Conservation (phyloP, 139 green algal genomes). For the Picochlorum sp. region DNA sequence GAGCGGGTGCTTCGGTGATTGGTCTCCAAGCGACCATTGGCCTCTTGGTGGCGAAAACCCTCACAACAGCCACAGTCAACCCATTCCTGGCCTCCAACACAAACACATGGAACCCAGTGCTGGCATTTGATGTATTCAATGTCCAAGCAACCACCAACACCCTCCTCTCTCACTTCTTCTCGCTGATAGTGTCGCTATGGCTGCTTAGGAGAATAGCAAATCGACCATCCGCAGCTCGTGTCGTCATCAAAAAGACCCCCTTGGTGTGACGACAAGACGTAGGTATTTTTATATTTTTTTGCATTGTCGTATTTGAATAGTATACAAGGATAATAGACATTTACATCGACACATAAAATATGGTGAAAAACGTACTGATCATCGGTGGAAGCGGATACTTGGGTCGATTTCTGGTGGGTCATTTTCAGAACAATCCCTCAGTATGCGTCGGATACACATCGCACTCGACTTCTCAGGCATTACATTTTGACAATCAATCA, state of each 20-base stretch:
- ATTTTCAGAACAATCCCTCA: slow-evolving; percentile 2
- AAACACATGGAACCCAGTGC: slow-evolving; percentile 81
- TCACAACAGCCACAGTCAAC: slow-evolving; percentile 81
- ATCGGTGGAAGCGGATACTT: slow-evolving; percentile 40
- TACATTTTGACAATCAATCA: neutral
- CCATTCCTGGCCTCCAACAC: slow-evolving; percentile 66
- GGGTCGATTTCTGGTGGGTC: slow-evolving; percentile 45
- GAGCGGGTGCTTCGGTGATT: slow-evolving; percentile 54
- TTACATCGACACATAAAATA: too few species aligned
- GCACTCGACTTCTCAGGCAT: slow-evolving; percentile 6
- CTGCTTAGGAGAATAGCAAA: slow-evolving; percentile 55
- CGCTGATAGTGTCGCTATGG: slow-evolving; percentile 67
- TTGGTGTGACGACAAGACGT: neutral
- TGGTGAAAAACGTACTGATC: slow-evolving; percentile 21
- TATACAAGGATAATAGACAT: too few species aligned
- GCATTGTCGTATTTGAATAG: too few species aligned
- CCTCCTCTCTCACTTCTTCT: slow-evolving; percentile 83
- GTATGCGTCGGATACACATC: slow-evolving; percentile 26
- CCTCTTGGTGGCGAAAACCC: slow-evolving; percentile 94
- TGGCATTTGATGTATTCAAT: slow-evolving; percentile 97
- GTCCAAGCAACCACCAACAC: slow-evolving; percentile 93
- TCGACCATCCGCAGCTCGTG: slow-evolving; percentile 15
- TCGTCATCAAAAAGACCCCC: neutral
- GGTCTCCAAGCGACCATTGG: slow-evolving; percentile 75
- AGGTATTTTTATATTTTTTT: neutral